Evolutionary conservation across 2,329 filamentous ascomycete genomes (phyloP).

Genomic region (Diaporthe citri): DNA sequence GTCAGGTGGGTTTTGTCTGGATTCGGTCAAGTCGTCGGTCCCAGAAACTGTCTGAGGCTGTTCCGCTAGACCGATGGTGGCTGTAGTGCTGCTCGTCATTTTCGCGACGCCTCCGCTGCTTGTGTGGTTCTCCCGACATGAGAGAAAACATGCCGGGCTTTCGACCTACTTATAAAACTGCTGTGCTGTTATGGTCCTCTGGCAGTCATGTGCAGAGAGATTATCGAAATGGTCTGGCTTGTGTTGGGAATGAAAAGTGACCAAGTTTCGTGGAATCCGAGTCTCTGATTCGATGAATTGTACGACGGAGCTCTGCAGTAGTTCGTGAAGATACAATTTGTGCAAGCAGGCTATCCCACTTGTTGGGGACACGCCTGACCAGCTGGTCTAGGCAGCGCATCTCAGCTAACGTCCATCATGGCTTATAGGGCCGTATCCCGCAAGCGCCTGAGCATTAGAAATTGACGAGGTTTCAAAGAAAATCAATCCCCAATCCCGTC

Average conservation of each 20-base stretch:
- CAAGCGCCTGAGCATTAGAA: not conserved
- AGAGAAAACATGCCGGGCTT: not conserved
- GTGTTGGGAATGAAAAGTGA: not conserved
- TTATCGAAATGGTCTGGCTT: not conserved
- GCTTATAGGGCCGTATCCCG: not conserved
- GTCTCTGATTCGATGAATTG: constrained; percentile 10
- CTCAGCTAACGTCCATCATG: not conserved
- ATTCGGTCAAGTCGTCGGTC: not conserved
- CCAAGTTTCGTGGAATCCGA: not conserved
- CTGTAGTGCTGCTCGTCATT: not conserved
- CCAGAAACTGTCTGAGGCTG: too few relatives aligned
- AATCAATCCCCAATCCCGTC: not conserved
- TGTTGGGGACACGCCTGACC: not conserved
- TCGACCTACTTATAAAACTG: not conserved
- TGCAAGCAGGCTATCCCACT: constrained; percentile 8
- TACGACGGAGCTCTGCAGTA: constrained; percentile 7
- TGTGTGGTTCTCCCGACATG: too few relatives aligned
- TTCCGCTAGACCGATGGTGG: not conserved
- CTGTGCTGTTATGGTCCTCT: too few relatives aligned
- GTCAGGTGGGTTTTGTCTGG: not conserved
- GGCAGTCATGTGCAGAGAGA: not conserved
- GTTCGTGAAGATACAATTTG: not conserved
- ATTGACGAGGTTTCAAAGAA: not conserved
- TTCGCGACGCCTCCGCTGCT: not conserved
- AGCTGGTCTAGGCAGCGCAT: not conserved